Evolutionary conservation across 495 filamentous ascomycete genomes (phyloP).

Genomic region (Viridothelium virens): DNA sequence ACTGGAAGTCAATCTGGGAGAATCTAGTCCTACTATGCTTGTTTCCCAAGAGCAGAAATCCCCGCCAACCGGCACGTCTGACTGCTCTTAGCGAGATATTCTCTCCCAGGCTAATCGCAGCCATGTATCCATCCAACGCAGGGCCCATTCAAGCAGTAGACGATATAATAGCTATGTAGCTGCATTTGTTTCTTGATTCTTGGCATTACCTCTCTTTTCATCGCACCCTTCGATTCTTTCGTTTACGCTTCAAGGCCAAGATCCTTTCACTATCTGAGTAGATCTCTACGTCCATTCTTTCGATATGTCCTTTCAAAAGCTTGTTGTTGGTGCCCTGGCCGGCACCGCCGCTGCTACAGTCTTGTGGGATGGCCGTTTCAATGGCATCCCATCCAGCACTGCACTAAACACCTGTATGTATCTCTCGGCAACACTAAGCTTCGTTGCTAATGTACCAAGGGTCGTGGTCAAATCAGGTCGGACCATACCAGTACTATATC

Average conservation of each 20-base stretch:
- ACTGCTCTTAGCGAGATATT: neutral
- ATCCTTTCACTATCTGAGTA: neutral
- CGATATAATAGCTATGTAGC: neutral
- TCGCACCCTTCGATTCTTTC: neutral
- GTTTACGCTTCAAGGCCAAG: neutral
- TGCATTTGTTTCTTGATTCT: neutral
- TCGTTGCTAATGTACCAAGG: constrained; percentile 26
- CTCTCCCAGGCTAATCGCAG: neutral
- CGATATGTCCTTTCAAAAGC: constrained; percentile 15
- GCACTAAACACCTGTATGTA: constrained; percentile 45
- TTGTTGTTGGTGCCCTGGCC: constrained; percentile 14
- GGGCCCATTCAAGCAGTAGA: neutral
- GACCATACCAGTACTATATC: constrained; percentile 68
- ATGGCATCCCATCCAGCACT: constrained; percentile 43
- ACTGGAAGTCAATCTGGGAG: neutral
- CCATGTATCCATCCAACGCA: neutral
- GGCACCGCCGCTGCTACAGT: constrained; percentile 32
- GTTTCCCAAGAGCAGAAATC: neutral
- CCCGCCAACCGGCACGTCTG: neutral
- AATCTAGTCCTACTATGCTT: neutral
- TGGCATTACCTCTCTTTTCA: neutral
- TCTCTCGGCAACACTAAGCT: neutral
- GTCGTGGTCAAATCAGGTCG: constrained; percentile 59
- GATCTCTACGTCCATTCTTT: constrained; percentile 19
- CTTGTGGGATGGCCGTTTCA: constrained; percentile 57